Conservation (phyloP, 2,329 filamentous ascomycete species). For the Colletotrichum lini region DNA sequence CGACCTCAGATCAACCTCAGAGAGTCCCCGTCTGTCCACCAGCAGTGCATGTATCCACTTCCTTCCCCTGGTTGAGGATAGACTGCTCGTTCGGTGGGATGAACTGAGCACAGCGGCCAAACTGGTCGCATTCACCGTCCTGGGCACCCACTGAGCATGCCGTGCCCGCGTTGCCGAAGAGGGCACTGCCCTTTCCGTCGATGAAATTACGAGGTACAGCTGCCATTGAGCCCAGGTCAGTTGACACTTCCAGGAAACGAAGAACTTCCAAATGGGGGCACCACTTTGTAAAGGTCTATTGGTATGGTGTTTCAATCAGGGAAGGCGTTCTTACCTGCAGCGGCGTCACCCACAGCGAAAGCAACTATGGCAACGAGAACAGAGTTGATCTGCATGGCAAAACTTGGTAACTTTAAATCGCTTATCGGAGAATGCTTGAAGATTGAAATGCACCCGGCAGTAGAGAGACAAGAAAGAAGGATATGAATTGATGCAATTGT, state of each 20-base stretch:
- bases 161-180: slow-evolving; percentile 29
- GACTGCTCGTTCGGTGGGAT: slow-evolving; percentile 32
- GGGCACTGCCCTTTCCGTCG: slow-evolving; percentile 32
- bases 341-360: slow-evolving; percentile 17
- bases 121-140: slow-evolving; percentile 35
- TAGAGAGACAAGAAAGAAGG: background rate
- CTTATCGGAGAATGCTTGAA: background rate
- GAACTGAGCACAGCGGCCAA: slow-evolving; percentile 29
- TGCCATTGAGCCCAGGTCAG: background rate
- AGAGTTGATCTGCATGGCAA: slow-evolving; percentile 27
- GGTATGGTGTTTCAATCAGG: background rate
- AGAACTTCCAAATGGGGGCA: background rate
- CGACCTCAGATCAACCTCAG: background rate
- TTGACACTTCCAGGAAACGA: background rate
- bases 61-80: slow-evolving; percentile 28
- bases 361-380: slow-evolving; percentile 22
- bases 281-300: too few species aligned
- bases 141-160: slow-evolving; percentile 31
- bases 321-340: slow-evolving; percentile 10
- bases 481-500: background rate
- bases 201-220: slow-evolving; percentile 21
- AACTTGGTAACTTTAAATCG: background rate
- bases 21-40: slow-evolving; percentile 36
- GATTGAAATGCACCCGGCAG: slow-evolving; percentile 16
- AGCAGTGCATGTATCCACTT: slow-evolving; percentile 25